Base-by-base conservation (phyloP, 495 filamentous ascomycete genomes). In the Annulohypoxylon bovei region DNA sequence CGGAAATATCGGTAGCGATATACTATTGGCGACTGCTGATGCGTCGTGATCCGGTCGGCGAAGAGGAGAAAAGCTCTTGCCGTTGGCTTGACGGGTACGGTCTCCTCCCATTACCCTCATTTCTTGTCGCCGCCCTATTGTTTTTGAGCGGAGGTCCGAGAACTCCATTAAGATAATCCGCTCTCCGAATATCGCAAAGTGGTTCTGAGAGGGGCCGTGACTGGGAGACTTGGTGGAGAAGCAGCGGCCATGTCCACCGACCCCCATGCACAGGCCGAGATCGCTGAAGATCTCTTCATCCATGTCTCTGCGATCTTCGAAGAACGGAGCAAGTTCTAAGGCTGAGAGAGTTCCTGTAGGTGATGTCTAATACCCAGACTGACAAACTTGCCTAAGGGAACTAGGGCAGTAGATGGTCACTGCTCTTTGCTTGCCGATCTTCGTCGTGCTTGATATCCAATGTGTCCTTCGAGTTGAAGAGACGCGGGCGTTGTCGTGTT, bases 101-200 rank as follows among this genome's bases (percentile, higher is more conserved):
- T 44, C 32, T 40, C 39, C 25, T 39, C 49, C 16, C 28, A 4
- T 44, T 56, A 39, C 56, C 57, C 40, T 53, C 23, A 23, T 57
- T 50, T 32, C 8, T 44, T n/a, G 53, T 62, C 32, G 40, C 40
- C 42, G 40, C 46, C 6, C 30, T 47, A 50, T 28, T 23, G 7
- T 27, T 18, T 20, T 35, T 23, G 30, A 37, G 55, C 28, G 37
- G 37, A 60, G 30, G 46, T 28, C 44, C 32, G 35, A 53, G n/a
- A 28, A 11, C 33, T 40, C 27, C 27, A 6, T 28, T 56, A 35
- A 44, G 20, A 33, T 35, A 14, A 39, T 44, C 44, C 27, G 46
- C 25, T 32, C 56, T 71, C 68, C 69, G 63, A 64, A 44, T 11
- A 14, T 67, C 64, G 69, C 69, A 60, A 59, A n/a, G 37, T 30